Percentiles rank a stretch among this genome's conserved stretches.
Evolutionary conservation across 306 rosid species (phyloP).

Genomic region (Fragaria vesca): DNA sequence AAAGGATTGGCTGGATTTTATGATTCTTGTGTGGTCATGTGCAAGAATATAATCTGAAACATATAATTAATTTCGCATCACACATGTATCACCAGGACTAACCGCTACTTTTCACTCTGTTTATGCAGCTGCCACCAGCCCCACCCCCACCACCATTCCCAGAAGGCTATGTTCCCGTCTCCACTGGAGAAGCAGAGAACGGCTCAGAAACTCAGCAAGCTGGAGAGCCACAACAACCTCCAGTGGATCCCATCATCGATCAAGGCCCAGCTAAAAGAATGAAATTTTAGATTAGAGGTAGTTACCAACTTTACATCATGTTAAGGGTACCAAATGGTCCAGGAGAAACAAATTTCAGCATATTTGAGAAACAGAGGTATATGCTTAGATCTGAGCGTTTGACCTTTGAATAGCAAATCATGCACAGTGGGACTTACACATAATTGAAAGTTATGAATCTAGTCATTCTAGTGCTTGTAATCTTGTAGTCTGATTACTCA

Average conservation of each 20-base stretch:
- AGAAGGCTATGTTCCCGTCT: constrained; percentile 65
- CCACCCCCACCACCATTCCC: constrained; percentile 93
- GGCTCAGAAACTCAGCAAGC: constrained; percentile 63
- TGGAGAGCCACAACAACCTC: constrained; percentile 61
- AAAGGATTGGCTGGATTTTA: neutral
- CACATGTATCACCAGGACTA: constrained; percentile 14
- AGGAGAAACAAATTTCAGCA: neutral
- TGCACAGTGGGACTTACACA: neutral
- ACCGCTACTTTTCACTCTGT: neutral
- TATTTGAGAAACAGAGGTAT: neutral
- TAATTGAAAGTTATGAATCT: neutral
- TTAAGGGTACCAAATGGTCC: neutral
- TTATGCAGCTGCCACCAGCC: constrained; percentile 71
- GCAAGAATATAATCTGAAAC: neutral
- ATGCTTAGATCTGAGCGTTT: neutral
- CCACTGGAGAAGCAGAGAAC: constrained; percentile 58
- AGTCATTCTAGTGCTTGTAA: neutral
- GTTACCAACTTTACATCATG: neutral
- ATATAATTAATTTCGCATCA: neutral
- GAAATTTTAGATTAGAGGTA: constrained; percentile 42
- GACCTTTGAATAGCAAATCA: neutral
- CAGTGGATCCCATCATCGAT: constrained; percentile 78
- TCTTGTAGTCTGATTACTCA: neutral
- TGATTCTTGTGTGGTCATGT: neutral
- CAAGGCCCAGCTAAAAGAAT: constrained; percentile 91